A percentile compares a stretch with the other conserved stretches of the same genome.
These are phyloP conservation scores for Serendipita sp. DNA, from an alignment of 768 basidiomycete genomes.

Conservation along the genomic window DNA sequence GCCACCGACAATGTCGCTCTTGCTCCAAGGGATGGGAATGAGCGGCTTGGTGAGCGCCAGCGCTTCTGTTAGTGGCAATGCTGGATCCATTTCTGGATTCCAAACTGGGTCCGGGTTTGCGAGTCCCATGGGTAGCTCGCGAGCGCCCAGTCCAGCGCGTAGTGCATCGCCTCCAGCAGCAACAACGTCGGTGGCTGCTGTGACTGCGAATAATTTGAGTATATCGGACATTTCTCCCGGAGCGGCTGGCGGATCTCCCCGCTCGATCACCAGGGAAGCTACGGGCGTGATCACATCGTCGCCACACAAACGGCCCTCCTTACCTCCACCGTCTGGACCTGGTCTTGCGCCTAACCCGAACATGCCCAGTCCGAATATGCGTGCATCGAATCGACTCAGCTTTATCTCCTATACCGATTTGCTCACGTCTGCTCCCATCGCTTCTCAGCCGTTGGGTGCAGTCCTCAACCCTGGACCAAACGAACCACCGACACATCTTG, in stretches of 20 bases:
- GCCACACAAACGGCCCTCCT: neutral
- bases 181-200: neutral
- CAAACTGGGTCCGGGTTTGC: neutral
- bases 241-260: neutral
- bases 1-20: neutral
- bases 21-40: conserved; percentile 2
- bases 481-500: conserved; percentile 61
- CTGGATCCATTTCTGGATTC: neutral
- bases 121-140: neutral
- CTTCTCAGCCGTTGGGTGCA: conserved; percentile 52
- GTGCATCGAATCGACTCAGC: conserved; percentile 51
- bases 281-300: neutral
- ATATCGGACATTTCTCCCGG: neutral
- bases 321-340: neutral
- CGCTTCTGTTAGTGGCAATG: conserved; percentile 1
- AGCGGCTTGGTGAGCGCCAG: conserved; percentile 1
- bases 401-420: conserved; percentile 84
- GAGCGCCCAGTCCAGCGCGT: conserved; percentile 1
- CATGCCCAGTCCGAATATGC: conserved; percentile 1
- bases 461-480: conserved; percentile 42
- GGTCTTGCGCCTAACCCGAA: neutral
- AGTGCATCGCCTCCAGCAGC: neutral
- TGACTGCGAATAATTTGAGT: neutral
- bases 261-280: neutral
- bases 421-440: conserved; percentile 56